A percentile compares a stretch with the other conserved stretches of the same genome.
phyloP scores from a whole-genome alignment of 306 rosid genomes.

The Vigna mungo region DNA sequence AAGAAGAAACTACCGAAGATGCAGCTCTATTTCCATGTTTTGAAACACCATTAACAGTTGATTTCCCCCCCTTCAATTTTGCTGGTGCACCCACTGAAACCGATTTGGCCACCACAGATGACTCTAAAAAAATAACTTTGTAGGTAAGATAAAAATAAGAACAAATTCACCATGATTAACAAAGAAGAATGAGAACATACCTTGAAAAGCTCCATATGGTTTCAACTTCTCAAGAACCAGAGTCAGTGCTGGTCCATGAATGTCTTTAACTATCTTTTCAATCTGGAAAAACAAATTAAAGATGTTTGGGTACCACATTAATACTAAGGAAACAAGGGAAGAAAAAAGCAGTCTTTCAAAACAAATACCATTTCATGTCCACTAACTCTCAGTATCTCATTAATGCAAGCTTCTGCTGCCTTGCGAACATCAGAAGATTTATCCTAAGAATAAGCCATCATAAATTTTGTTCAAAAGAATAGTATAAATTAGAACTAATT shows the following conservation, averaged over 20 bases:
- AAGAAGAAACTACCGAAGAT: constrained; percentile 65
- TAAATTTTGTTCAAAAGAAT: constrained; percentile 34
- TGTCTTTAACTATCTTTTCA: constrained; percentile 78
- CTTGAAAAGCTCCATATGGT: constrained; percentile 72
- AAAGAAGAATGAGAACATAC: constrained; percentile 48
- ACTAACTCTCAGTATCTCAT: constrained; percentile 87
- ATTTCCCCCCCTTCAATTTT: constrained; percentile 75
- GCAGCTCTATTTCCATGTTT: constrained; percentile 79
- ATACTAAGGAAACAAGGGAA: constrained; percentile 30
- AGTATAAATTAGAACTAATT: constrained; percentile 1
- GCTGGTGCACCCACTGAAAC: constrained; percentile 63
- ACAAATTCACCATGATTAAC: constrained; percentile 25
- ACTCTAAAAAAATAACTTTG: constrained; percentile 51
- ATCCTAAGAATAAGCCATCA: constrained; percentile 63
- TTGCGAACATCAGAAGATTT: constrained; percentile 99
- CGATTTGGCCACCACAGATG: constrained; percentile 68
- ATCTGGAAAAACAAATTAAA: constrained; percentile 56
- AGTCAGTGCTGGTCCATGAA: constrained; percentile 82
- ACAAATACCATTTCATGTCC: constrained; percentile 77
- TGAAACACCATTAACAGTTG: constrained; percentile 73
- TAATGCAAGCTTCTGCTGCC: constrained; percentile 90
- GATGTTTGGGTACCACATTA: constrained; percentile 26
- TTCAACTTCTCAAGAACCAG: constrained; percentile 80
- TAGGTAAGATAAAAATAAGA: neutral
- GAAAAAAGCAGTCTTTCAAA: constrained; percentile 8